Percentiles rank a stretch among this genome's conserved stretches.
These are phyloP conservation scores for Eremochloa ophiuroides DNA, from an alignment of 176 grass and related monocot species.

Conservation along the genomic window DNA sequence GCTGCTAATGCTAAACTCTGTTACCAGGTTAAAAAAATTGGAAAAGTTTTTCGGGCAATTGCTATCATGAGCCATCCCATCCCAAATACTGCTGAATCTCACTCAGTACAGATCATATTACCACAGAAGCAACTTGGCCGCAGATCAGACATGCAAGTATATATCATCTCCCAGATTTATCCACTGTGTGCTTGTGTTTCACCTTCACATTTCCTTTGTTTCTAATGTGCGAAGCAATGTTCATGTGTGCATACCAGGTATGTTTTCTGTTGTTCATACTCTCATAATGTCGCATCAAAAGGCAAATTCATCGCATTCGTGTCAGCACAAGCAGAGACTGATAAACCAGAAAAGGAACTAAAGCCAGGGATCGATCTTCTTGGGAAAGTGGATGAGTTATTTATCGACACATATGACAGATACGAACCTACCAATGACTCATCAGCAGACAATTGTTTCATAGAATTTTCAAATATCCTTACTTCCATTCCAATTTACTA, in stretches of 20 bases:
- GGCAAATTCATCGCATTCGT: slow-evolving; percentile 92
- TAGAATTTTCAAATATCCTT: not conserved
- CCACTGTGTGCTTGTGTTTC: too few relatives aligned
- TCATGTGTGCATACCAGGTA: slow-evolving; percentile 48
- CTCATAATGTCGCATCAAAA: slow-evolving; percentile 92
- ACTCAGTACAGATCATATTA: slow-evolving; percentile 87
- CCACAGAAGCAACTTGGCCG: slow-evolving; percentile 94
- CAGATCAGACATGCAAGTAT: slow-evolving; percentile 88
- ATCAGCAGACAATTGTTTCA: slow-evolving; percentile 79
- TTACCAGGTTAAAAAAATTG: slow-evolving; percentile 70
- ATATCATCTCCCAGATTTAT: not conserved
- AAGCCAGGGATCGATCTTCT: slow-evolving; percentile 84
- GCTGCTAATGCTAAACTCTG: not conserved
- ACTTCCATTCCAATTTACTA: not conserved
- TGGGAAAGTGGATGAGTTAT: slow-evolving; percentile 72
- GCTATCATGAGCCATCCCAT: slow-evolving; percentile 96
- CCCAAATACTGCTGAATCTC: slow-evolving; percentile 86
- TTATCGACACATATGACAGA: slow-evolving; percentile 81
- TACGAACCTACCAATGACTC: slow-evolving; percentile 70
- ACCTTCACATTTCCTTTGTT: not conserved
- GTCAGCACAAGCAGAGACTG: slow-evolving; percentile 83
- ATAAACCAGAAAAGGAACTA: slow-evolving; percentile 64
- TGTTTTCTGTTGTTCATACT: slow-evolving; percentile 89
- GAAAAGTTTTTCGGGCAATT: slow-evolving; percentile 83
- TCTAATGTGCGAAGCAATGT: not conserved